A percentile compares a stretch with the other conserved stretches of the same genome.
These are phyloP conservation scores for Vigna angularis DNA, from an alignment of 306 rosid species.

Conservation along the genomic window DNA sequence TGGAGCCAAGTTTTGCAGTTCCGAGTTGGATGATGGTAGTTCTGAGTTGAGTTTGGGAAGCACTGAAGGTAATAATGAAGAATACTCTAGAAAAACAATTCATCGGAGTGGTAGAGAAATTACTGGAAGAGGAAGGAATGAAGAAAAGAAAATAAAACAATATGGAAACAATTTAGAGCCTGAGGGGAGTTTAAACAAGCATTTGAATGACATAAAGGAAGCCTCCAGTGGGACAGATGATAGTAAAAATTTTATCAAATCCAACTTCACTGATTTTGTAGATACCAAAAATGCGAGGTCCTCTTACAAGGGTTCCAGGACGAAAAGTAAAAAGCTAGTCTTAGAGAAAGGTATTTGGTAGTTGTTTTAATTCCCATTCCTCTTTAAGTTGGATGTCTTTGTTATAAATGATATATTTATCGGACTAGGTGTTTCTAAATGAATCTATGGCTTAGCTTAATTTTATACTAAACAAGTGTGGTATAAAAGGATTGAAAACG, in stretches of 20 bases:
- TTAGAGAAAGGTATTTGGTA: constrained; percentile 63
- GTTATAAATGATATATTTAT: constrained; percentile 33
- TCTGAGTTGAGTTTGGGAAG: constrained; percentile 82
- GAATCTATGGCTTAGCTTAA: constrained; percentile 34
- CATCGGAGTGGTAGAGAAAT: constrained; percentile 51
- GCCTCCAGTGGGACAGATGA: constrained; percentile 84
- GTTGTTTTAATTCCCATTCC: constrained; percentile 32
- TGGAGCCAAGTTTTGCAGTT: constrained; percentile 48
- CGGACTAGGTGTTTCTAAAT: constrained; percentile 30
- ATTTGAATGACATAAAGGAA: constrained; percentile 75
- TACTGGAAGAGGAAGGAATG: constrained; percentile 52
- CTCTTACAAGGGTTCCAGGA: constrained; percentile 63
- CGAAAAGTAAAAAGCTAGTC: constrained; percentile 63
- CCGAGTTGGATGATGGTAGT: constrained; percentile 67
- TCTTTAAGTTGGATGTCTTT: constrained; percentile 32
- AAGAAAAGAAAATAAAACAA: constrained; percentile 57
- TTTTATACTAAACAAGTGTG: constrained; percentile 37
- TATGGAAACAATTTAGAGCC: constrained; percentile 57
- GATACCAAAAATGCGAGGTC: constrained; percentile 57
- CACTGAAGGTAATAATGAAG: constrained; percentile 66
- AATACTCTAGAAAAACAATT: constrained; percentile 50
- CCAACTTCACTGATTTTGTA: constrained; percentile 55
- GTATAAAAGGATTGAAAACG: constrained; percentile 5
- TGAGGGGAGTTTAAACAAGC: constrained; percentile 55
- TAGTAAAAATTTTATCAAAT: constrained; percentile 65